A percentile compares a stretch with the other conserved stretches of the same genome.
Conservation (phyloP, 331 rosid species). For the Malus hybrid region DNA sequence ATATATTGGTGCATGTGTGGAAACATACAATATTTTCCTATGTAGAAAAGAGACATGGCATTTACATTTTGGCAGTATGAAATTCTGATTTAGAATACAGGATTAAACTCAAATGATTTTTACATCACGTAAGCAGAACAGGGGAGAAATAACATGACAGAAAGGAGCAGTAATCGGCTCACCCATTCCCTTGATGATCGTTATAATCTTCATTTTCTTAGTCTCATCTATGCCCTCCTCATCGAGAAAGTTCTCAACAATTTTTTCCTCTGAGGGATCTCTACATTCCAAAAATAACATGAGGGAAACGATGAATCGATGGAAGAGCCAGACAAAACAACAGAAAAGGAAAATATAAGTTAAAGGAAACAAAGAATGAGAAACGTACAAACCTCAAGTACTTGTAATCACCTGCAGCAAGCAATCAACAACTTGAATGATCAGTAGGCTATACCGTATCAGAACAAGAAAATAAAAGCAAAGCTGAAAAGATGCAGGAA, state of each 20-base stretch:
- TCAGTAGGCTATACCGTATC: neutral
- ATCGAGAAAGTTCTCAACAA: slow-evolving; percentile 62
- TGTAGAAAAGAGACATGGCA: neutral
- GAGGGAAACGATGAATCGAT: neutral
- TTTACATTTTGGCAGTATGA: neutral
- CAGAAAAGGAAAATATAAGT: neutral
- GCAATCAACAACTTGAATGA: neutral
- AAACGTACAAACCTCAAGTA: neutral
- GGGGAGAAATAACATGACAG: neutral
- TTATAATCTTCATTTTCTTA: slow-evolving; percentile 39
- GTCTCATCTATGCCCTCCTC: slow-evolving; percentile 19
- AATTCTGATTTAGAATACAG: neutral
- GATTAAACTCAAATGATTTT: neutral
- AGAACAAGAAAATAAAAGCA: neutral
- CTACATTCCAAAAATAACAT: slow-evolving; percentile 20
- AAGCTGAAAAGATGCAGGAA: neutral
- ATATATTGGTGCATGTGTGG: neutral
- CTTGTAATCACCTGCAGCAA: neutral
- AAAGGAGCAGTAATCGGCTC: slow-evolving; percentile 17
- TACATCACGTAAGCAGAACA: neutral
- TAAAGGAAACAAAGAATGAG: neutral
- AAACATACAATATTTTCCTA: neutral
- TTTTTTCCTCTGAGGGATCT: slow-evolving; percentile 62
- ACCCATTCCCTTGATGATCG: slow-evolving; percentile 69
- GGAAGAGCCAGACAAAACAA: neutral